phyloP scores from a whole-genome alignment of 345 rosid species.

The Iberis pinnata region DNA sequence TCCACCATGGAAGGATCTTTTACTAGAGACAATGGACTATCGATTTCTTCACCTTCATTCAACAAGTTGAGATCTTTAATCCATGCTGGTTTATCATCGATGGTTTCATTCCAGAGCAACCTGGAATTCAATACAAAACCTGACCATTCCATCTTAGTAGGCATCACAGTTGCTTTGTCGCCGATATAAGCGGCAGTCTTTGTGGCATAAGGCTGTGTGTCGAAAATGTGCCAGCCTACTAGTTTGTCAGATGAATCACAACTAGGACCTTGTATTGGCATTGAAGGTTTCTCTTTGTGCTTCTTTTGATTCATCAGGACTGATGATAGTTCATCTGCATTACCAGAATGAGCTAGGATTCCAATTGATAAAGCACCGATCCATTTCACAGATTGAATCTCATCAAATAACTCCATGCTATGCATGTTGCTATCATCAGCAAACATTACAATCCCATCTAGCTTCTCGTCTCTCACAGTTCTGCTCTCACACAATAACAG shows the following conservation, averaged over 20 bases:
- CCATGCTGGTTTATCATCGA: slow-evolving; percentile 59
- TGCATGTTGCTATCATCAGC: slow-evolving; percentile 97
- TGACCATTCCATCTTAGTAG: slow-evolving; percentile 90
- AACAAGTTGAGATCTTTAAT: slow-evolving; percentile 42
- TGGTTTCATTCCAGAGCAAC: slow-evolving; percentile 68
- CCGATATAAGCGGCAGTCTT: slow-evolving; percentile 50
- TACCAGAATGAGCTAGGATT: slow-evolving; percentile 58
- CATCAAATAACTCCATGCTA: slow-evolving; percentile 89
- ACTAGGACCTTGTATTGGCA: slow-evolving; percentile 97
- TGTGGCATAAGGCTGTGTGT: slow-evolving; percentile 48
- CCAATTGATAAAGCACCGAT: slow-evolving; percentile 83
- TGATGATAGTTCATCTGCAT: slow-evolving; percentile 37
- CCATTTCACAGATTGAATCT: slow-evolving; percentile 86
- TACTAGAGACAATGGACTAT: slow-evolving; percentile 59
- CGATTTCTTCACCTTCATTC: slow-evolving; percentile 35
- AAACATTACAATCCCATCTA: slow-evolving; percentile 92
- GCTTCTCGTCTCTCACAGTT: slow-evolving; percentile 66
- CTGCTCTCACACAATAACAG: slow-evolving; percentile 39
- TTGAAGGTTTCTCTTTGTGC: slow-evolving; percentile 30
- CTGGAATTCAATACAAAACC: slow-evolving; percentile 91
- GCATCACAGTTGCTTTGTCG: slow-evolving; percentile 65
- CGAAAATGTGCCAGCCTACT: slow-evolving; percentile 79
- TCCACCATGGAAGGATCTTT: slow-evolving; percentile 71
- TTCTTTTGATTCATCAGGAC: slow-evolving; percentile 17
- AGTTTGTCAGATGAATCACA: slow-evolving; percentile 68